phyloP scores from a whole-genome alignment of 768 basidiomycete genomes.

The Termitomyces sp. region DNA sequence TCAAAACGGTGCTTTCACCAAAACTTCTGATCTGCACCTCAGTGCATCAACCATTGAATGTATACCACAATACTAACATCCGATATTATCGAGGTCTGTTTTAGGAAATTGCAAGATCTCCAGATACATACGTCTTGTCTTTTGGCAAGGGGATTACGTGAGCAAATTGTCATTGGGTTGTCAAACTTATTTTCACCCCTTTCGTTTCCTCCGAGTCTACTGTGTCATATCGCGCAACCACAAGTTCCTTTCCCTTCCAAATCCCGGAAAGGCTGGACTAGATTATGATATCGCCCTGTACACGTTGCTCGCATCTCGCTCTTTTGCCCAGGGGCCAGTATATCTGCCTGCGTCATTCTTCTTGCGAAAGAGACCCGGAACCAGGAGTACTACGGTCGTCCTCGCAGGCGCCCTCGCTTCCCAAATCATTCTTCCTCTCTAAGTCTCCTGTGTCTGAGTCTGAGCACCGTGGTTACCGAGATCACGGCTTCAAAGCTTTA shows the following conservation, averaged over 20 bases:
- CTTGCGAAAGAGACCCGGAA: conserved; percentile 77
- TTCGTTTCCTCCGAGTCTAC: conserved; percentile 32
- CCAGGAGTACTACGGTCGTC: conserved; percentile 54
- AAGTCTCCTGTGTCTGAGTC: conserved; percentile 13
- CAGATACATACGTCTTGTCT: no score
- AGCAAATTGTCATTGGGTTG: no score
- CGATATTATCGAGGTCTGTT: no score
- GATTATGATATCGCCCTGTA: conserved; percentile 85
- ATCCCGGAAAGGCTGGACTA: conserved; percentile 81
- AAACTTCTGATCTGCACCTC: no score
- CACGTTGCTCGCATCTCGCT: conserved; percentile 63
- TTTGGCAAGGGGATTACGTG: no score
- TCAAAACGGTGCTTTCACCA: no score
- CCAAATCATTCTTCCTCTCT: conserved; percentile 61
- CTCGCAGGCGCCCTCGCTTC: conserved; percentile 52
- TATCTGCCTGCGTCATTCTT: conserved; percentile 46
- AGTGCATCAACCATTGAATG: no score
- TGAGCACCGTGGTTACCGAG: conserved; percentile 41
- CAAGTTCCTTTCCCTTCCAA: conserved; percentile 71
- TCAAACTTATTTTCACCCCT: no score
- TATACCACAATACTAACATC: no score
- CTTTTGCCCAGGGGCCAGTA: conserved; percentile 39
- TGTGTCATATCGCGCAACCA: conserved; percentile 44
- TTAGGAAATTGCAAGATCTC: no score
- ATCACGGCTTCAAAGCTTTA: conserved; percentile 36